Base-by-base conservation (phyloP, 768 basidiomycete genomes). In the Auricularia cornea region DNA sequence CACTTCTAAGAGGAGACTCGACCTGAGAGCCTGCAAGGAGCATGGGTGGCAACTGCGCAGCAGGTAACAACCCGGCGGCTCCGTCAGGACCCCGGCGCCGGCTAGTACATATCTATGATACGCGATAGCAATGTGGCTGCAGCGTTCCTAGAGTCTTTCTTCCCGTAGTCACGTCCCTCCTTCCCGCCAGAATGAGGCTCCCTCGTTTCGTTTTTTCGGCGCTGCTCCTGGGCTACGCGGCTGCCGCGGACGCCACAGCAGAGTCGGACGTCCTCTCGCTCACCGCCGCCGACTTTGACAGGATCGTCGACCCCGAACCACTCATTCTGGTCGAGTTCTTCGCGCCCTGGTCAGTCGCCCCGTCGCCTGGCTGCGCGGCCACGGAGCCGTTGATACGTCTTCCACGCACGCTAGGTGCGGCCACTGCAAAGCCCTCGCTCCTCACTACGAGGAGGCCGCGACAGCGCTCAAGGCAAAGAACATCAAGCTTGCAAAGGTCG, bases 301-400 rank as follows among this genome's bases (percentile, higher is more conserved):
- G 81, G 32, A 73, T 81, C 63, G 84, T 95, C 64, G 77, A 80
- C 65, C 73, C 79, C 3, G 90, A 92, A 71, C 72, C 86, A 23
- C 77, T 96, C 66, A 85, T 93, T 66, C 82, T 98, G 31, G 90
- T 98, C 65, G 96, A 98, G 80, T 98, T 94, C 86, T 96, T 92
- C 72, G 91, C 92, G 30, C 91, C 90, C 66, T 93, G 90, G 90
- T 90, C 70, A 14, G 71, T 66, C n/a, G n/a, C n/a, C n/a, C n/a
- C n/a, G n/a, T n/a, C n/a, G n/a, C n/a, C n/a, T n/a, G n/a, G n/a
- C n/a, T n/a, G n/a, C n/a, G n/a, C n/a, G n/a, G n/a, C n/a, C n/a
- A n/a, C n/a, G n/a, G n/a, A n/a, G n/a, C n/a, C n/a, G n/a, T n/a
- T n/a, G n/a, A n/a, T n/a, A n/a, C n/a, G n/a, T n/a, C n/a, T n/a